Evolutionary conservation across 2,329 filamentous ascomycete species (phyloP).

Genomic region (Gremmenia infestans): DNA sequence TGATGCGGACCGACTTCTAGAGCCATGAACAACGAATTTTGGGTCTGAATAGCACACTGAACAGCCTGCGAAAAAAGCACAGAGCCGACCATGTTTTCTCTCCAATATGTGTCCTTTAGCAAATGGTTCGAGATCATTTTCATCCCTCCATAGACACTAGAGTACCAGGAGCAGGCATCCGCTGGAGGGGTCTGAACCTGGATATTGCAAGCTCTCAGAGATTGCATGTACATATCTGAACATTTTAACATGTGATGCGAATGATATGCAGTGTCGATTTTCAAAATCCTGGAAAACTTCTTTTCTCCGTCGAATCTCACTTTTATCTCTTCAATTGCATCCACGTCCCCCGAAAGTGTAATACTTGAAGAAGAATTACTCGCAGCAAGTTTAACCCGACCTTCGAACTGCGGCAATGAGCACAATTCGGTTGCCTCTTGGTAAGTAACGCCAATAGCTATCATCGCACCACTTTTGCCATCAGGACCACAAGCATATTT

Average conservation of each 20-base stretch:
- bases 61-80: slow-evolving; percentile 41
- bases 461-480: slow-evolving; percentile 14
- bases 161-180: slow-evolving; percentile 36
- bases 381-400: slow-evolving; percentile 29
- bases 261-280: slow-evolving; percentile 28
- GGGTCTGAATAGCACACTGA: slow-evolving; percentile 4
- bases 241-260: slow-evolving; percentile 22
- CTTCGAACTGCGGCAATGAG: slow-evolving; percentile 2
- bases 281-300: slow-evolving; percentile 16
- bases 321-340: slow-evolving; percentile 13
- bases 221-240: slow-evolving; percentile 11
- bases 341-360: slow-evolving; percentile 27
- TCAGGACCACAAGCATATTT: slow-evolving; percentile 20
- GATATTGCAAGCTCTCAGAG: slow-evolving; percentile 8
- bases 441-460: slow-evolving; percentile 12
- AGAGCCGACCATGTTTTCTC: slow-evolving; percentile 36
- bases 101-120: slow-evolving; percentile 19
- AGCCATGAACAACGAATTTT: slow-evolving; percentile 9
- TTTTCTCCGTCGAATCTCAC: slow-evolving; percentile 4
- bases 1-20: slow-evolving; percentile 24
- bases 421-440: slow-evolving; percentile 9
- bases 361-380: slow-evolving; percentile 24
- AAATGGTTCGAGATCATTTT: not conserved
- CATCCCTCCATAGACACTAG: slow-evolving; percentile 10
- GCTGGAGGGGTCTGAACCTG: slow-evolving; percentile 14